Evolutionary conservation across 164 flowering plant genomes (phyloP), one percentile per base, ranked within the genome.

Genomic region (Houttuynia cordata): DNA sequence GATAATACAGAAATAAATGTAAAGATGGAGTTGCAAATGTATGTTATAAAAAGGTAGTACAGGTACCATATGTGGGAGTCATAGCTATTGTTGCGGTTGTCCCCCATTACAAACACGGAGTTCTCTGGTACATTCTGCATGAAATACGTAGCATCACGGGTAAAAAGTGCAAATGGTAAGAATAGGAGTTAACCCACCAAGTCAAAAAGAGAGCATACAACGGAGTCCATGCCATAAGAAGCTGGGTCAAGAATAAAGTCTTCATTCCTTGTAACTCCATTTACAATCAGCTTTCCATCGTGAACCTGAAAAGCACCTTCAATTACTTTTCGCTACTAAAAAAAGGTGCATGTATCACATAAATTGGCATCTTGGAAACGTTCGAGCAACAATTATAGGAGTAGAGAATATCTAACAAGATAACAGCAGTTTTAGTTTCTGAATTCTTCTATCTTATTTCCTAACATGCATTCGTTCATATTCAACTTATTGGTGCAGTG

Each of bases 81-180:
- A 66, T 91, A 94, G 79, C 99, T 94, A 73, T 91, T 94, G 76
- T 94, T 94, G 24, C 96, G 88, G 67, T 94, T 94, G 71, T 94
- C 99, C 40, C 99, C 99, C 99, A 94, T 94, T 68, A 94, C 99
- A 74, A 91, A 88, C 45, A 94, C 97, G 0, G 71, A 85, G 67
- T 87, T 82, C 64, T 84, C 87, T 13, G 99, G 99, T 53, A 91
- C 90, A 58, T 65, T 74, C 96, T 90, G 87, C 57, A 23, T 23
- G 57, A 21, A 3, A 24, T 6, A 54, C 8, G 20, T 69, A 78
- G 22, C 47, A 64, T 21, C 50, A 66, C 23, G 63, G 18, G 42
- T 20, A 58, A 15, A 42, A 19, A 60, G 20, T 52, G 55, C 25
- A 24, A 54, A 54, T 21, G 57, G 37, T 6, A 54, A 23, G 19